Percentiles rank a stretch among this genome's conserved stretches.
Conservation (phyloP, 306 rosid genomes). For the Casuarina glauca region DNA sequence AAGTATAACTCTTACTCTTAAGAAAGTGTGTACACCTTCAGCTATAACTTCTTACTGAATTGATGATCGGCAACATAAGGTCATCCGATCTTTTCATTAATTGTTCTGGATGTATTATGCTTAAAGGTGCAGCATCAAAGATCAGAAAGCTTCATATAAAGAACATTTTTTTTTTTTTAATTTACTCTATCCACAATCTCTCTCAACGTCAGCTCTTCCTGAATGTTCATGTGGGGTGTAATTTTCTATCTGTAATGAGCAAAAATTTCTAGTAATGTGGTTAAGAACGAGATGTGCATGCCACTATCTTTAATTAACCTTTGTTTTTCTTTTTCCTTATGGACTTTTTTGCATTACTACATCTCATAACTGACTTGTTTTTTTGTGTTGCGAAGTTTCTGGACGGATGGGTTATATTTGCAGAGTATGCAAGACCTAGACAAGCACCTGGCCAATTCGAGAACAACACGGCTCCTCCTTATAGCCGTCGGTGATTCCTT, state of each 20-base stretch:
- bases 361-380: conserved; percentile 14
- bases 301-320: not conserved
- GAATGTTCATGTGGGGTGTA: too few relatives aligned
- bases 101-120: not conserved
- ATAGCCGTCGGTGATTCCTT: conserved; percentile 45
- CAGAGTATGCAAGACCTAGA: conserved; percentile 93
- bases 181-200: not conserved
- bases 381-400: conserved; percentile 56
- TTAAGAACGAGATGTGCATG: not conserved
- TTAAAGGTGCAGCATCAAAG: not conserved
- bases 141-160: not conserved
- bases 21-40: not conserved
- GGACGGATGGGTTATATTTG: conserved; percentile 99
- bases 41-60: not conserved
- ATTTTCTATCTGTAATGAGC: too few relatives aligned
- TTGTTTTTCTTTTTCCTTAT: not conserved
- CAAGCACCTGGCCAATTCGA: conserved; percentile 43
- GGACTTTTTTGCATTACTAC: not conserved
- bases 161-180: not conserved
- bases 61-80: not conserved
- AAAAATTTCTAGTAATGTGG: not conserved
- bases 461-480: conserved; percentile 33
- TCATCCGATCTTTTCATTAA: not conserved
- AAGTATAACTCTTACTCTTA: not conserved
- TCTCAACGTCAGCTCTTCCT: not conserved